Conservation (phyloP, 73 alveolate species). For the Tetrahymena thermophila region DNA sequence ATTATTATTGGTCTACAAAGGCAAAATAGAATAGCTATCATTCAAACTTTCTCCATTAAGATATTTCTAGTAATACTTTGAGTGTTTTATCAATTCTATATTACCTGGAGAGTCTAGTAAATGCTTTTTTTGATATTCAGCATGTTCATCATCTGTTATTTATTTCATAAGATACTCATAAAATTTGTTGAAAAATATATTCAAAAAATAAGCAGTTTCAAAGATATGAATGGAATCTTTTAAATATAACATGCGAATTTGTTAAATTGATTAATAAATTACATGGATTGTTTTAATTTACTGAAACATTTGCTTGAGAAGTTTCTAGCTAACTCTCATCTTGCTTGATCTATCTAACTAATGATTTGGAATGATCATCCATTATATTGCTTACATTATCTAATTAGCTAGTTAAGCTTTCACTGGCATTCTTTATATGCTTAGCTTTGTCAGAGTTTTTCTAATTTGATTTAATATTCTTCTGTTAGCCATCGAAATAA, state of each 20-base stretch:
- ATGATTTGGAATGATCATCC: not conserved
- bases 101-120: not conserved
- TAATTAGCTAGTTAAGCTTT: not conserved
- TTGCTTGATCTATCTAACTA: not conserved
- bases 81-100: not conserved
- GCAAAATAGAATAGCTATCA: not conserved
- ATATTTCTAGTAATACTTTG: not conserved
- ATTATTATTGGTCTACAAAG: not conserved
- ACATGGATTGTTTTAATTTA: not conserved
- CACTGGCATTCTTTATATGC: not conserved
- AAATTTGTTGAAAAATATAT: too few species aligned
- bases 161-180: not conserved
- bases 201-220: too few species aligned
- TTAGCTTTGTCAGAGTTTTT: not conserved
- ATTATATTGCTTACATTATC: not conserved
- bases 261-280: not conserved
- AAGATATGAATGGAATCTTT: too few species aligned
- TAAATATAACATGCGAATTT: too few species aligned
- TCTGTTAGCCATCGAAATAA: not conserved
- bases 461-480: not conserved
- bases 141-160: not conserved
- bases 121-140: not conserved
- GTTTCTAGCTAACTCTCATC: not conserved
- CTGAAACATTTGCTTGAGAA: not conserved
- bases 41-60: not conserved